Conservation (phyloP, 129 eudicot genomes). For the Lactuca saligna region DNA sequence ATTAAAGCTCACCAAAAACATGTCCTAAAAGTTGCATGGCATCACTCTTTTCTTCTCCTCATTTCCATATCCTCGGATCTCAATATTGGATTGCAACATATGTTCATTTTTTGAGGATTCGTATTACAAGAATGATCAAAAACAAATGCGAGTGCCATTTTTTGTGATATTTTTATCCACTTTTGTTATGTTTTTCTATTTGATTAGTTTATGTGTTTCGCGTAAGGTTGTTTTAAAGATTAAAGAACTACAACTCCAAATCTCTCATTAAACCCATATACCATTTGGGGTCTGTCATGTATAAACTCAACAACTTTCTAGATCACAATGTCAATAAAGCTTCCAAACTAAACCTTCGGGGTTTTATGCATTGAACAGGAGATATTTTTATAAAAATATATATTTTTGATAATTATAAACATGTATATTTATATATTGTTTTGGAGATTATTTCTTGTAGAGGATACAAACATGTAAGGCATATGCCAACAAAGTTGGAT, state of each 20-base stretch:
- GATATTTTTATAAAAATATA: not conserved
- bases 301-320: slow-evolving; percentile 55
- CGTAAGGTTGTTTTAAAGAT: slow-evolving; percentile 58
- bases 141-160: slow-evolving; percentile 46
- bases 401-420: not conserved
- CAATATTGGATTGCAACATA: slow-evolving; percentile 77
- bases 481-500: slow-evolving; percentile 35
- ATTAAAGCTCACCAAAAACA: slow-evolving; percentile 86
- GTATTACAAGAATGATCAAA: slow-evolving; percentile 46
- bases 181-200: not conserved
- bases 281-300: slow-evolving; percentile 82
- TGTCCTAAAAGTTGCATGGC: slow-evolving; percentile 94
- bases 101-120: slow-evolving; percentile 63
- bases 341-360: slow-evolving; percentile 45
- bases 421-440: slow-evolving; percentile 14
- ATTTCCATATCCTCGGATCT: slow-evolving; percentile 91
- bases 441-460: slow-evolving; percentile 37
- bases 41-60: slow-evolving; percentile 72
- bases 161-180: not conserved
- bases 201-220: not conserved
- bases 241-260: slow-evolving; percentile 62
- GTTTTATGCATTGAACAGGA: slow-evolving; percentile 72
- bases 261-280: slow-evolving; percentile 78
- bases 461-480: slow-evolving; percentile 54
- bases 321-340: slow-evolving; percentile 49